These are phyloP conservation scores for Pyrenochaeta sp. DNA, from an alignment of 2,329 filamentous ascomycete genomes.

Conservation along the genomic window DNA sequence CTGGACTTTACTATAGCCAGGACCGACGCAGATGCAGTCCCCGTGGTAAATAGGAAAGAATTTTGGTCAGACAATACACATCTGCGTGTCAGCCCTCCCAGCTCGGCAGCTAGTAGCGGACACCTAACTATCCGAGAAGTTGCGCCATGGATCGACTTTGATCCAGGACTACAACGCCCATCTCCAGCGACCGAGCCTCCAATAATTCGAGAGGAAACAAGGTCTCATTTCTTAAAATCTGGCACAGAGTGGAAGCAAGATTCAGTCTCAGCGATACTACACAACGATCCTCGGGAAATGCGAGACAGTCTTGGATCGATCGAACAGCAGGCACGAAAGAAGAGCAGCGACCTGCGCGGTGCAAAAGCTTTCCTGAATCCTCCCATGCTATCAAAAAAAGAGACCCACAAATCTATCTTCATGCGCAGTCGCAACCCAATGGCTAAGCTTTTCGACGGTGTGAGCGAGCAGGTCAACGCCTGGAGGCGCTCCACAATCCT, in stretches of 20 bases:
- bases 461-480: too few relatives aligned
- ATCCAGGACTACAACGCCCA: constrained; percentile 7
- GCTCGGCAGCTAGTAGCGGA: constrained; percentile 17
- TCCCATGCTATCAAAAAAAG: constrained; percentile 2
- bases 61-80: not conserved
- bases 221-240: not conserved
- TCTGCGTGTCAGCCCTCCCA: not conserved
- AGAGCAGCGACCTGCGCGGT: constrained; percentile 4
- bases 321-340: not conserved
- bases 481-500: too few relatives aligned
- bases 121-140: constrained; percentile 26
- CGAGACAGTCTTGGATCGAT: not conserved
- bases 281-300: not conserved
- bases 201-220: constrained; percentile 3
- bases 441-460: constrained; percentile 31
- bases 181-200: not conserved
- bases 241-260: not conserved
- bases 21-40: constrained; percentile 2
- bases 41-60: not conserved
- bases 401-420: constrained; percentile 15
- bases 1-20: constrained; percentile 5
- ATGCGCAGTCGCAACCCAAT: constrained; percentile 20
- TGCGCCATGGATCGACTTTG: constrained; percentile 32
- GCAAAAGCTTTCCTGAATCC: not conserved
- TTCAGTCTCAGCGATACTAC: not conserved